Conservation (phyloP, 305 asterid genomes). For the Andrographis paniculata region DNA sequence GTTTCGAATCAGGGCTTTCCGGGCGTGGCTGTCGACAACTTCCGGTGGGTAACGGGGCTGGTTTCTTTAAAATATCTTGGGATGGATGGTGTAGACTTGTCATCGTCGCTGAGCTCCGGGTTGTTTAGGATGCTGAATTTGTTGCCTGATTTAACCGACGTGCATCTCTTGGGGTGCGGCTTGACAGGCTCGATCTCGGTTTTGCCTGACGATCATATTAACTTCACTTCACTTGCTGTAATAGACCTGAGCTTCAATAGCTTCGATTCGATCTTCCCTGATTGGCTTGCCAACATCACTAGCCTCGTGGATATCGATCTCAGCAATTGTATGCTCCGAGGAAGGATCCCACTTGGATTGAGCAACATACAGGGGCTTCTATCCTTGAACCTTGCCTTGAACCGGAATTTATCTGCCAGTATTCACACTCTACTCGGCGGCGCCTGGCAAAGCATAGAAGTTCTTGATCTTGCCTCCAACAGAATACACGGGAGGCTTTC, state of each 20-base stretch:
- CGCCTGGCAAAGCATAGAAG: slow-evolving; percentile 35
- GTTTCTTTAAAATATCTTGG: slow-evolving; percentile 34
- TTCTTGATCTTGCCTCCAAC: slow-evolving; percentile 21
- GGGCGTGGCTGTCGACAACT: slow-evolving; percentile 17
- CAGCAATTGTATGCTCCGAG: slow-evolving; percentile 27
- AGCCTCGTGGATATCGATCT: slow-evolving; percentile 36
- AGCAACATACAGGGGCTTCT: slow-evolving; percentile 25
- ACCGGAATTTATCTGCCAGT: slow-evolving; percentile 32
- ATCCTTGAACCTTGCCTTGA: slow-evolving; percentile 30
- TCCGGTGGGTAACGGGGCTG: slow-evolving; percentile 35
- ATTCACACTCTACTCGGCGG: slow-evolving; percentile 14
- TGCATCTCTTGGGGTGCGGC: slow-evolving; percentile 31
- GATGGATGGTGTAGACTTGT: slow-evolving; percentile 40
- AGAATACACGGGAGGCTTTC: slow-evolving; percentile 32
- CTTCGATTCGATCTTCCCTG: slow-evolving; percentile 33
- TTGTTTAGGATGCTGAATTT: slow-evolving; percentile 28
- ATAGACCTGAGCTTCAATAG: slow-evolving; percentile 35
- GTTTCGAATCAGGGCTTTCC: slow-evolving; percentile 30
- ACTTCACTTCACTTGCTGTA: slow-evolving; percentile 37
- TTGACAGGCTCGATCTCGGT: slow-evolving; percentile 31
- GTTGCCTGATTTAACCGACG: slow-evolving; percentile 30
- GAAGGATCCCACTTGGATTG: slow-evolving; percentile 39
- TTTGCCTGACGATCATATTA: slow-evolving; percentile 22
- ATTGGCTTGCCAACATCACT: slow-evolving; percentile 40
- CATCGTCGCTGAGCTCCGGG: slow-evolving; percentile 29